Base-by-base conservation (phyloP, 208 protist species). In the Trypanosoma caninum region DNA sequence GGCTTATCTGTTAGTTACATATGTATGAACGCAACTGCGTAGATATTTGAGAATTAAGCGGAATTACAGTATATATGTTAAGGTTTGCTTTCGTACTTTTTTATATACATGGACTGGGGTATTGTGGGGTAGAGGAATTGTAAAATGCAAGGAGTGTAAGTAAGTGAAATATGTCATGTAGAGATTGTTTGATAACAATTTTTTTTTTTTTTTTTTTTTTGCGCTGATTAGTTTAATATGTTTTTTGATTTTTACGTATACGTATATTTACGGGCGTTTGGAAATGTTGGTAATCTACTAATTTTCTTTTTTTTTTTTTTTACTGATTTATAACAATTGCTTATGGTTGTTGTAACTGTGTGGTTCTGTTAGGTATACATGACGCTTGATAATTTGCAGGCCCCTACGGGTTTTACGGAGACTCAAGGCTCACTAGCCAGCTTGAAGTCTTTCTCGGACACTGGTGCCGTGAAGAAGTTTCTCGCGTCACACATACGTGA, bases 381-480 rank as follows among this genome's bases (percentile, higher is more conserved):
- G 47, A 47, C 52, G 48, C 66, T 54, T 14, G 79, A 87, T 44
- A 77, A 73, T 38, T 72, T 76, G 22, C 46, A 79, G 14, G 65
- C 66, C 16, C 84, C 81, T 54, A 76, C 75, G 23, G 41, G 48
- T 0, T 53, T 59, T 37, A 69, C 59, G 3, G 33, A 42, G 33
- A 69, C 54, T 23, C 14, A 59, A 34, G 34, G 16, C 14, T 48
- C 61, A 46, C 22, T 71, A 44, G 28, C 69, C 65, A 56, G 62
- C 45, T 37, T 69, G 53, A 59, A 47, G n/a, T 47, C 54, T 47
- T 28, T 65, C 27, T 56, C 51, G 10, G 72, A 87, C 48, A 69
- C 76, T 23, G 81, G 78, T 22, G 56, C 82, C 8, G 61, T 91
- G 31, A 68, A 80, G 4, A 76, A 81, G 38, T 76, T 83, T 31